Conservation (phyloP, 73 alveolate genomes). For the Durusdinium trenchii region DNA sequence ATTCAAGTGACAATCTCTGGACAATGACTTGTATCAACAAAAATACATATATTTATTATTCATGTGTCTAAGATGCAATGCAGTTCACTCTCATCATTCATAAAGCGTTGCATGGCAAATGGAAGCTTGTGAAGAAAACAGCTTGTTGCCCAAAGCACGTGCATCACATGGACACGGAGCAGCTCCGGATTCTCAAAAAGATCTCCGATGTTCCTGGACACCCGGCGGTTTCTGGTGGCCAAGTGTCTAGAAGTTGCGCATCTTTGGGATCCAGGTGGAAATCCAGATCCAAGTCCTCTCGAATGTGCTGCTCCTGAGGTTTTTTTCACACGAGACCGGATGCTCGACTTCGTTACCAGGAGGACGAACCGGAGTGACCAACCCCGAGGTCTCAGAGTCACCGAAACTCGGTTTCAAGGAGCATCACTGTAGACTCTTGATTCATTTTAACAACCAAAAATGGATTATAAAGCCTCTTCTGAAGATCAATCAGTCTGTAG, state of each 20-base stretch:
- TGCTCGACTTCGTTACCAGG: not conserved
- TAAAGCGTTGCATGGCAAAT: too few relatives aligned
- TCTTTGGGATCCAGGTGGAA: conserved; percentile 35
- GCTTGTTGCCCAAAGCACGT: too few relatives aligned
- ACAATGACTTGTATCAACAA: not conserved
- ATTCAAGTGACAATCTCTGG: not conserved
- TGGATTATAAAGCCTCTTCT: too few relatives aligned
- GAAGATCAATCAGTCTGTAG: too few relatives aligned
- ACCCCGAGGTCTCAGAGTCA: too few relatives aligned
- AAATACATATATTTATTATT: too few relatives aligned
- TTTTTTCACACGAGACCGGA: not conserved
- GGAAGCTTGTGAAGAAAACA: too few relatives aligned
- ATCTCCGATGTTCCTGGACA: not conserved
- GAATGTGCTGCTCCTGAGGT: conserved; percentile 64
- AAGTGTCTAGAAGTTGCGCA: conserved; percentile 39
- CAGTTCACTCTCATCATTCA: too few relatives aligned
- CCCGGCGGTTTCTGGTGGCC: not conserved
- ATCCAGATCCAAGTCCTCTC: conserved; percentile 73
- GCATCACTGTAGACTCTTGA: too few relatives aligned
- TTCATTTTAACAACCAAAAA: too few relatives aligned
- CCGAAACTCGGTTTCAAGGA: too few relatives aligned
- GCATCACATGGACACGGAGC: not conserved
- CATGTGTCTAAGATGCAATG: too few relatives aligned
- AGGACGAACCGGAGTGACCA: not conserved
- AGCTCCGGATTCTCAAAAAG: not conserved